Percentiles rank a stretch among this genome's conserved stretches.
Conservation (phyloP, 2,329 filamentous ascomycete species). For the Alternaria ventricosa region DNA sequence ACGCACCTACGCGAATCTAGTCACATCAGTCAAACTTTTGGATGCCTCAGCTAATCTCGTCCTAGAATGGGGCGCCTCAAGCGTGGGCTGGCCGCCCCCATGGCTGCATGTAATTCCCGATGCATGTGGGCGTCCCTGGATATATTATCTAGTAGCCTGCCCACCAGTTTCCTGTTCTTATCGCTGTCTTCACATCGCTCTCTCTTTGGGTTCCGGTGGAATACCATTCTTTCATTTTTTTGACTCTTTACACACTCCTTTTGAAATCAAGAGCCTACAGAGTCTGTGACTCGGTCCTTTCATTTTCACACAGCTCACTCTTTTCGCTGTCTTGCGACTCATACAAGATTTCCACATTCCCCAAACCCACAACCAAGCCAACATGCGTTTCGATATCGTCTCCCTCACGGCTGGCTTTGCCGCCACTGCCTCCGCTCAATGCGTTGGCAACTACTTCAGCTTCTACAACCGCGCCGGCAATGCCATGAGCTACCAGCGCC, state of each 20-base stretch:
- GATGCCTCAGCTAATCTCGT: constrained; percentile 17
- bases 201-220: constrained; percentile 30
- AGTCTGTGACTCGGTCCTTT: constrained; percentile 46
- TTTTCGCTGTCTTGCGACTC: constrained; percentile 22
- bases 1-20: constrained; percentile 21
- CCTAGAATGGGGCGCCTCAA: constrained; percentile 15
- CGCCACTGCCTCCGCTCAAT: constrained; percentile 42
- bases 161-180: constrained; percentile 24
- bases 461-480: constrained; percentile 46
- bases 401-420: constrained; percentile 39
- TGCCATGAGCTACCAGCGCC: constrained; percentile 44
- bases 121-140: constrained; percentile 18
- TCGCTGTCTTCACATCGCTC: constrained; percentile 14
- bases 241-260: constrained; percentile 33
- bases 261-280: constrained; percentile 23
- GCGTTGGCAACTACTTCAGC: constrained; percentile 48
- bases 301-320: constrained; percentile 29
- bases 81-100: constrained; percentile 15
- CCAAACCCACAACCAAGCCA: constrained; percentile 13
- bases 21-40: constrained; percentile 15
- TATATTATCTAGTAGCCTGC: constrained; percentile 28
- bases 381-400: constrained; percentile 38
- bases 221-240: constrained; percentile 42
- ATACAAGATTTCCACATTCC: constrained; percentile 11
- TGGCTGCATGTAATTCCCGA: constrained; percentile 25